These are phyloP conservation scores for Starmera dryadoides DNA, from an alignment of 805 yeast genomes.

Conservation along the genomic window DNA sequence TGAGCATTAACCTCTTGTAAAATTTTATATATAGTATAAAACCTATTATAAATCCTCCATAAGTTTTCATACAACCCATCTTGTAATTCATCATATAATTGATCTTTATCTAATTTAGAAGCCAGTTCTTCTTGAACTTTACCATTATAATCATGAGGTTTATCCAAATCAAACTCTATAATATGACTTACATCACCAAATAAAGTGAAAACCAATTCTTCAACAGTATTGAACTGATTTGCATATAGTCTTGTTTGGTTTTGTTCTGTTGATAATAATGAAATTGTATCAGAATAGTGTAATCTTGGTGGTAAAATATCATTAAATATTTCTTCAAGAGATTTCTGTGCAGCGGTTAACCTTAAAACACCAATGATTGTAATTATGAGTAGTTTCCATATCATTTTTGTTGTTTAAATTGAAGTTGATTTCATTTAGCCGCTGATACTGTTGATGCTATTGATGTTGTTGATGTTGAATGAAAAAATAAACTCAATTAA, in stretches of 20 bases:
- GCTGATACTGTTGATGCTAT: too few species aligned
- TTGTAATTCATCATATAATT: neutral
- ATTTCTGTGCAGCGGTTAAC: neutral
- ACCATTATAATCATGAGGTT: conserved; percentile 2
- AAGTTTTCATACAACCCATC: conserved; percentile 3
- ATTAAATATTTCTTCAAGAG: neutral
- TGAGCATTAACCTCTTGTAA: conserved; percentile 8
- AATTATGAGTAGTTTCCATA: too few species aligned
- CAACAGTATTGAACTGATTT: conserved; percentile 4
- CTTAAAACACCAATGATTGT: too few species aligned
- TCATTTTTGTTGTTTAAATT: neutral
- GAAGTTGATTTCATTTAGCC: neutral
- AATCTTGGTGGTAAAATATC: neutral
- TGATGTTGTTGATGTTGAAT: too few species aligned
- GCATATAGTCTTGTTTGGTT: neutral
- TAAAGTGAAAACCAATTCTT: conserved; percentile 6
- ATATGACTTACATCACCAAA: conserved; percentile 10
- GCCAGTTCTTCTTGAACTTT: conserved; percentile 5
- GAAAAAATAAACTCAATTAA: too few species aligned
- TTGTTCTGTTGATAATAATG: too few species aligned
- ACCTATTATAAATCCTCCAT: conserved; percentile 3
- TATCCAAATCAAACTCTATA: conserved; percentile 3
- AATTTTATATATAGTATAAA: conserved; percentile 8
- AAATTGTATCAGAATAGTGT: neutral
- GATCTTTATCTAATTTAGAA: neutral